Percentiles rank a stretch among this genome's conserved stretches.
These are phyloP conservation scores for Talaromyces piceae DNA, from an alignment of 2,329 filamentous ascomycete genomes.

Conservation along the genomic window DNA sequence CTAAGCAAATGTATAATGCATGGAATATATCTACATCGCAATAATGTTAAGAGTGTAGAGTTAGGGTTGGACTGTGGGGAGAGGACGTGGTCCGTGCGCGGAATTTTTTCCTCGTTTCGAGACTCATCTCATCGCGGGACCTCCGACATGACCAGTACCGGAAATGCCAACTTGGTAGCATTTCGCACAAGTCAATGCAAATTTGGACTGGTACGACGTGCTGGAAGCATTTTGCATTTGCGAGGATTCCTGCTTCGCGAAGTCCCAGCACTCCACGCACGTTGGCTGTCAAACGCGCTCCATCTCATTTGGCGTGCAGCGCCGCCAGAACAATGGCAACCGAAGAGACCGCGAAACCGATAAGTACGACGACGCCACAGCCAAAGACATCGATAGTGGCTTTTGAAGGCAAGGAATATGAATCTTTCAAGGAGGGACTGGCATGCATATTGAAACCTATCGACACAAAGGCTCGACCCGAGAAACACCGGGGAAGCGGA, in stretches of 20 bases:
- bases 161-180: background rate
- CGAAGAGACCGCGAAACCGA: constrained; percentile 17
- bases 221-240: background rate
- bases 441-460: constrained; percentile 59
- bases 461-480: constrained; percentile 36
- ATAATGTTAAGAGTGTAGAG: background rate
- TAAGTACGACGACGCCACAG: constrained; percentile 12
- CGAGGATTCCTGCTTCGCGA: background rate
- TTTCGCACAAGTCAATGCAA: background rate
- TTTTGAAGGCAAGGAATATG: constrained; percentile 49
- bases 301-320: background rate
- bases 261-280: background rate
- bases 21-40: no score
- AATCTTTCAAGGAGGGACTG: constrained; percentile 58
- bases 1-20: no score
- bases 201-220: background rate
- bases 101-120: background rate
- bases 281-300: background rate
- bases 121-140: no score
- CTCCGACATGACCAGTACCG: background rate
- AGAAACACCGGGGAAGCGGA: constrained; percentile 39
- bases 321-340: background rate
- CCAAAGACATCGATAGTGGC: constrained; percentile 21
- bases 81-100: background rate
- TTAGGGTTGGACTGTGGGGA: background rate